phyloP scores from a whole-genome alignment of 306 rosid genomes.

The Prunus kanzakura region DNA sequence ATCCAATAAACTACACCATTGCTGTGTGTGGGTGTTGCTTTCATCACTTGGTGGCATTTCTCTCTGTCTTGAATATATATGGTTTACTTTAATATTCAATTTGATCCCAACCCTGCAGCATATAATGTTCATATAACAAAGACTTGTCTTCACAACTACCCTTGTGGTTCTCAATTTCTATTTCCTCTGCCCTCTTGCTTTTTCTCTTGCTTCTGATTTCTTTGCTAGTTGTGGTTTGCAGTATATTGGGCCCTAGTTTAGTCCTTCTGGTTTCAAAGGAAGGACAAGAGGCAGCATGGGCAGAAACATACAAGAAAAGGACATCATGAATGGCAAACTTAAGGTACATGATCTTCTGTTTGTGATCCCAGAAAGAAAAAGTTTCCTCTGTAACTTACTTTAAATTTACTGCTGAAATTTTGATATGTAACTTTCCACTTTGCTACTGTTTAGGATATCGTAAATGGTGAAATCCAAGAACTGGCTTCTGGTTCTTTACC shows the following conservation, averaged over 20 bases:
- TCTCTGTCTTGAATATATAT: slow-evolving; percentile 18
- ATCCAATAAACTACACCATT: not conserved
- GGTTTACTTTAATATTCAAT: slow-evolving; percentile 2
- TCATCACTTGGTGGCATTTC: slow-evolving; percentile 16
- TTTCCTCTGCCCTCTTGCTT: not conserved
- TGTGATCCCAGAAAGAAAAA: not conserved
- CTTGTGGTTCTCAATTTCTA: not conserved
- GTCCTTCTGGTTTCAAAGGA: not conserved
- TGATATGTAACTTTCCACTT: not conserved
- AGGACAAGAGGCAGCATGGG: slow-evolving; percentile 5
- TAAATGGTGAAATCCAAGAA: slow-evolving; percentile 13
- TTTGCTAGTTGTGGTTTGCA: not conserved
- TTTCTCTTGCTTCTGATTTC: not conserved
- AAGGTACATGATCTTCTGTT: slow-evolving; percentile 12
- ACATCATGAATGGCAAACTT: slow-evolving; percentile 22
- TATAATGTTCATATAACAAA: not conserved
- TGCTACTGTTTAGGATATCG: slow-evolving; percentile 12
- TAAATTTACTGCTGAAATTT: not conserved
- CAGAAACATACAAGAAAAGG: slow-evolving; percentile 15
- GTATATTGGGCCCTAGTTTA: not conserved
- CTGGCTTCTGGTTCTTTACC: slow-evolving; percentile 21
- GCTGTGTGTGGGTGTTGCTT: slow-evolving; percentile 14
- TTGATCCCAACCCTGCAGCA: slow-evolving; percentile 1
- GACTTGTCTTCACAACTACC: not conserved
- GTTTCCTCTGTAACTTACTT: not conserved